Evolutionary conservation across 495 filamentous ascomycete genomes (phyloP).

Genomic region (Letharia lupina): DNA sequence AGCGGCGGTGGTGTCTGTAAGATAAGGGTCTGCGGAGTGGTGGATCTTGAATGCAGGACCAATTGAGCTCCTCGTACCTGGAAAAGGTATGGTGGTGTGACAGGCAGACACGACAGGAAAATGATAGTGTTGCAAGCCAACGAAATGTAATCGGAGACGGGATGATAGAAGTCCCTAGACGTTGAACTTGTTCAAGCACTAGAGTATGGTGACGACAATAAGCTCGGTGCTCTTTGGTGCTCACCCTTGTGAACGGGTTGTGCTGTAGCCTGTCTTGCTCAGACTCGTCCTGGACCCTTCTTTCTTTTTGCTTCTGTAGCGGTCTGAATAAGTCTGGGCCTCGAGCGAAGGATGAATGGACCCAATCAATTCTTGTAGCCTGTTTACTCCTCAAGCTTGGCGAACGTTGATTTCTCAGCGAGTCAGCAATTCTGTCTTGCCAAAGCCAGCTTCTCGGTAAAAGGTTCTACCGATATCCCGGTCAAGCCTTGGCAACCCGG

Average conservation of each 20-base stretch:
- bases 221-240: not conserved
- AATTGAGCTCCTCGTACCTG: slow-evolving; percentile 1
- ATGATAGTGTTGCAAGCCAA: not conserved
- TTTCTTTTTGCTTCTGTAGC: not conserved
- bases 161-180: not conserved
- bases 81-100: not conserved
- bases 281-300: not conserved
- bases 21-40: slow-evolving; percentile 6
- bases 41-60: slow-evolving; percentile 7
- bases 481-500: not conserved
- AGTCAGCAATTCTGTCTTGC: not conserved
- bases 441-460: not conserved
- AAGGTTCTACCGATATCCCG: not conserved
- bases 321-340: not conserved
- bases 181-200: not conserved
- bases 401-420: not conserved
- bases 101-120: not conserved
- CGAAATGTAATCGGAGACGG: not conserved
- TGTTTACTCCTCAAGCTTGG: not conserved
- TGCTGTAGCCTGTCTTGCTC: not conserved
- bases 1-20: slow-evolving; percentile 6
- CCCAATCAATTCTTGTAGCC: slow-evolving; percentile 1
- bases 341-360: not conserved
- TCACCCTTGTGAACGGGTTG: not conserved
- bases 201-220: slow-evolving; percentile 5